phyloP scores from a whole-genome alignment of 2,329 filamentous ascomycete genomes.

The Penicillium sp. region DNA sequence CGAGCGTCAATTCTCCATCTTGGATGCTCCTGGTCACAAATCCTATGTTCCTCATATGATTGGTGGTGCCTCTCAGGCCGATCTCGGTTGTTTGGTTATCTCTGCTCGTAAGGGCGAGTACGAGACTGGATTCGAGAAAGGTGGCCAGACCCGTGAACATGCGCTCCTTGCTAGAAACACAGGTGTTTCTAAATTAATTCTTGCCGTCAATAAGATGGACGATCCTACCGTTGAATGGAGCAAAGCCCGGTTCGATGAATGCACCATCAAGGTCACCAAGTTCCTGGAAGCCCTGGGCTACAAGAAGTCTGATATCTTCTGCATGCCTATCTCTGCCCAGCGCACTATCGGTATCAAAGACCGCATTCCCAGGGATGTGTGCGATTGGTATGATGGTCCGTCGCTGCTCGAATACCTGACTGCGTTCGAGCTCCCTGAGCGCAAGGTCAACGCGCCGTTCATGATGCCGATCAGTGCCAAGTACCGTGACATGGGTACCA shows the following conservation, averaged over 20 bases:
- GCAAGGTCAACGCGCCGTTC: slow-evolving; percentile 95
- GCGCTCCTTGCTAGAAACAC: slow-evolving; percentile 97
- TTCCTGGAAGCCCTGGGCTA: slow-evolving; percentile 93
- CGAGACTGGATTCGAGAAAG: slow-evolving; percentile 96
- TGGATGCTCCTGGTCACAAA: slow-evolving; percentile 97
- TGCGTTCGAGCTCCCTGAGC: slow-evolving; percentile 84
- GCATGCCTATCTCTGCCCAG: slow-evolving; percentile 96
- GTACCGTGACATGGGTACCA: slow-evolving; percentile 95
- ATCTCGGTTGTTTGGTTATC: slow-evolving; percentile 93
- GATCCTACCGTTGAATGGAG: slow-evolving; percentile 96
- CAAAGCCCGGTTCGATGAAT: slow-evolving; percentile 88
- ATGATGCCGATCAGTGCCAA: slow-evolving; percentile 99
- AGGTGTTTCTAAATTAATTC: slow-evolving; percentile 35
- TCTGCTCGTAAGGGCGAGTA: slow-evolving; percentile 97
- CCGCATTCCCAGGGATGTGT: slow-evolving; percentile 71
- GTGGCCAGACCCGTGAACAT: slow-evolving; percentile 95
- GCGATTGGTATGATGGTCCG: slow-evolving; percentile 83
- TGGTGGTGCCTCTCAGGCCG: slow-evolving; percentile 86
- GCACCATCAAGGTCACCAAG: slow-evolving; percentile 77
- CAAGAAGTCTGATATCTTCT: slow-evolving; percentile 90
- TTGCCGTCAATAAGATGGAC: slow-evolving; percentile 64
- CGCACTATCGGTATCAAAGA: slow-evolving; percentile 83
- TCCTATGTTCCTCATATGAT: slow-evolving; percentile 99
- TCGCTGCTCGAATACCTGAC: slow-evolving; percentile 96
- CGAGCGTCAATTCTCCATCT: slow-evolving; percentile 91